Evolutionary conservation across 495 filamentous ascomycete species (phyloP).

Genomic region (Penicillium soppii): DNA sequence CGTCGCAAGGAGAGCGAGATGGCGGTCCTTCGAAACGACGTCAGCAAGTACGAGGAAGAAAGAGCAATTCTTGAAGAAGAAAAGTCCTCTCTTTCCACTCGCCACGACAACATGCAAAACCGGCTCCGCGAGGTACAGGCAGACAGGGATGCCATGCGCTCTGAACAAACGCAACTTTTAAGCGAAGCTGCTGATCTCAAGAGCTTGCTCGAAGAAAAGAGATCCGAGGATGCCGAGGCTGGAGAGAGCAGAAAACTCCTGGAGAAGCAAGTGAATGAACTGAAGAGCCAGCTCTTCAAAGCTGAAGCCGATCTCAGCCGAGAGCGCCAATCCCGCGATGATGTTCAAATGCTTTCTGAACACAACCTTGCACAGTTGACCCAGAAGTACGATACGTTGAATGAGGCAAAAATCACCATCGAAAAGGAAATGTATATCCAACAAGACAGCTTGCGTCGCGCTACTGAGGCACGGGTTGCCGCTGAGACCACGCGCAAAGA

Average conservation of each 20-base stretch:
- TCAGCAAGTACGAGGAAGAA: constrained; percentile 74
- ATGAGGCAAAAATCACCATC: constrained; percentile 93
- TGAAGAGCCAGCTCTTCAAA: constrained; percentile 81
- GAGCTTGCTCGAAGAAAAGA: constrained; percentile 77
- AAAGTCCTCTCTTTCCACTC: constrained; percentile 60
- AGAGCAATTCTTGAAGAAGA: constrained; percentile 76
- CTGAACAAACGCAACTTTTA: constrained; percentile 78
- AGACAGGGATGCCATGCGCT: constrained; percentile 80
- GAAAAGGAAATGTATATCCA: constrained; percentile 99
- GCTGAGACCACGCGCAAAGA: constrained; percentile 89
- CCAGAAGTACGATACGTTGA: constrained; percentile 82
- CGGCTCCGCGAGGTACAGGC: constrained; percentile 84
- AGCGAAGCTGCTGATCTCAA: constrained; percentile 89
- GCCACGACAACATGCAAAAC: constrained; percentile 76
- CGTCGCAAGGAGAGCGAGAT: constrained; percentile 93
- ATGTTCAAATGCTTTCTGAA: constrained; percentile 87
- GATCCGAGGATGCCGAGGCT: constrained; percentile 85
- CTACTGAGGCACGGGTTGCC: constrained; percentile 72
- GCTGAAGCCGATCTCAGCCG: constrained; percentile 85
- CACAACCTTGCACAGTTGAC: constrained; percentile 80
- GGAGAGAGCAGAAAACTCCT: constrained; percentile 82
- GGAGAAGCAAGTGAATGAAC: constrained; percentile 81
- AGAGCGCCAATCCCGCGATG: constrained; percentile 93
- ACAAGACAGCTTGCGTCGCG: constrained; percentile 87
- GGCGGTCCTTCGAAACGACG: constrained; percentile 76